phyloP scores from a whole-genome alignment of 2,329 filamentous ascomycete species.

The Monilinia fructigena region DNA sequence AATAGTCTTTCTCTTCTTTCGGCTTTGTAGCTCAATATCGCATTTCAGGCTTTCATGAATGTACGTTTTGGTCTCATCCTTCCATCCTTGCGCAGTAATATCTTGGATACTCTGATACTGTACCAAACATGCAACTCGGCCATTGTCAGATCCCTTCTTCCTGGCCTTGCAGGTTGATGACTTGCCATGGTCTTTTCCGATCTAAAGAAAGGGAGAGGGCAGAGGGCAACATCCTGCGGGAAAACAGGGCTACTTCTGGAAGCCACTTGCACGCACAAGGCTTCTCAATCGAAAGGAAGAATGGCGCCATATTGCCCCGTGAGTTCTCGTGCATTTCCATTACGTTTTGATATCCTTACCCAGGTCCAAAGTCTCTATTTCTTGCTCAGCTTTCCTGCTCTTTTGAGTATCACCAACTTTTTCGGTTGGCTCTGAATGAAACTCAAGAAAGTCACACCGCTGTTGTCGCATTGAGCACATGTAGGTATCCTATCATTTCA shows the following conservation, averaged over 20 bases:
- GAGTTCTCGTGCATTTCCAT: constrained; percentile 22
- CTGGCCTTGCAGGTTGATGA: constrained; percentile 3
- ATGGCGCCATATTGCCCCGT: constrained; percentile 18
- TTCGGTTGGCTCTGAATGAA: constrained; percentile 19
- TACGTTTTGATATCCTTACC: constrained; percentile 22
- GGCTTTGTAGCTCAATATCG: not conserved
- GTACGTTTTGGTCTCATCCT: not conserved
- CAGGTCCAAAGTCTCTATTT: constrained; percentile 13
- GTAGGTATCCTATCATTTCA: constrained; percentile 3
- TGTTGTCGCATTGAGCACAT: constrained; percentile 6
- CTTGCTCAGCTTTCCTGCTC: not conserved
- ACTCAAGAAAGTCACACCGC: constrained; percentile 9
- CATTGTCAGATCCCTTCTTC: constrained; percentile 4
- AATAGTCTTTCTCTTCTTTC: not conserved
- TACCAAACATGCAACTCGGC: not conserved
- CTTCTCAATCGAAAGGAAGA: constrained; percentile 14
- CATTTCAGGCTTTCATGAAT: not conserved
- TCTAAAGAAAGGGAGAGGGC: not conserved
- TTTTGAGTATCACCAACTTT: constrained; percentile 9
- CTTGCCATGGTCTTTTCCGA: not conserved
- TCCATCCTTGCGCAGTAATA: not conserved
- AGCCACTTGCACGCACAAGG: not conserved
- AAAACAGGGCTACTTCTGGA: not conserved
- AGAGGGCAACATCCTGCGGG: constrained; percentile 1
- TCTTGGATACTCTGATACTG: not conserved